phyloP scores from a whole-genome alignment of 2,329 filamentous ascomycete genomes.

The Curvularia spicifera region DNA sequence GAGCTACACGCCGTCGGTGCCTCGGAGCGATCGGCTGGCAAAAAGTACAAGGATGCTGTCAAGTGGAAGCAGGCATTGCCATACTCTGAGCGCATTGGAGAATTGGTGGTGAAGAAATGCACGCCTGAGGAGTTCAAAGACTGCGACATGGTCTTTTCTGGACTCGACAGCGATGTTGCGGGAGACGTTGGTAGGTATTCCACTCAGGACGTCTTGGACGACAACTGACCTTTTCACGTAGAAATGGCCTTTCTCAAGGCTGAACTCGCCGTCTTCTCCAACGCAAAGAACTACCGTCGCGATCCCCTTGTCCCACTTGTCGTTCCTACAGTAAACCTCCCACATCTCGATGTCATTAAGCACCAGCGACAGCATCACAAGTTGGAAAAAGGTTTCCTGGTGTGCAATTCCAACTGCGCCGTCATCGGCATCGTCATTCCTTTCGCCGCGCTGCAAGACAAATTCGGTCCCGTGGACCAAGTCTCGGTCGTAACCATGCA shows the following conservation, averaged over 20 bases:
- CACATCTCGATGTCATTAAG: slow-evolving; percentile 86
- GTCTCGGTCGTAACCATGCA: slow-evolving; percentile 94
- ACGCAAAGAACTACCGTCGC: slow-evolving; percentile 95
- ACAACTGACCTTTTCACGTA: slow-evolving; percentile 14
- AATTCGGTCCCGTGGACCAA: slow-evolving; percentile 77
- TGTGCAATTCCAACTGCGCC: slow-evolving; percentile 98
- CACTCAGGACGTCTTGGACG: background rate
- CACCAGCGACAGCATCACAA: slow-evolving; percentile 78
- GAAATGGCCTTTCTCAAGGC: slow-evolving; percentile 91
- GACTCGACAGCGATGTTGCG: slow-evolving; percentile 89
- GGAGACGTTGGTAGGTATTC: slow-evolving; percentile 77
- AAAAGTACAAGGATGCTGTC: slow-evolving; percentile 93
- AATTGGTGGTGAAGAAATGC: slow-evolving; percentile 86
- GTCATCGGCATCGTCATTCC: slow-evolving; percentile 96
- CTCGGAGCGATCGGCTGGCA: slow-evolving; percentile 85
- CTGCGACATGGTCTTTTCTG: slow-evolving; percentile 92
- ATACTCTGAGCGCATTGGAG: slow-evolving; percentile 76
- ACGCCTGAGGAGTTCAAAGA: slow-evolving; percentile 80
- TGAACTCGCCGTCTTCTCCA: slow-evolving; percentile 92
- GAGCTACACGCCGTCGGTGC: slow-evolving; percentile 88
- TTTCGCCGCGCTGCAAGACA: slow-evolving; percentile 85
- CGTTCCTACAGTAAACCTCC: slow-evolving; percentile 91
- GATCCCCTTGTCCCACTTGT: slow-evolving; percentile 90
- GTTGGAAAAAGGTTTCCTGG: slow-evolving; percentile 84
- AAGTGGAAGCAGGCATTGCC: slow-evolving; percentile 91